Evolutionary conservation across 2,329 filamentous ascomycete genomes (phyloP), one percentile per base, ranked within the genome.

Genomic region (Pseudonectria foliicola): DNA sequence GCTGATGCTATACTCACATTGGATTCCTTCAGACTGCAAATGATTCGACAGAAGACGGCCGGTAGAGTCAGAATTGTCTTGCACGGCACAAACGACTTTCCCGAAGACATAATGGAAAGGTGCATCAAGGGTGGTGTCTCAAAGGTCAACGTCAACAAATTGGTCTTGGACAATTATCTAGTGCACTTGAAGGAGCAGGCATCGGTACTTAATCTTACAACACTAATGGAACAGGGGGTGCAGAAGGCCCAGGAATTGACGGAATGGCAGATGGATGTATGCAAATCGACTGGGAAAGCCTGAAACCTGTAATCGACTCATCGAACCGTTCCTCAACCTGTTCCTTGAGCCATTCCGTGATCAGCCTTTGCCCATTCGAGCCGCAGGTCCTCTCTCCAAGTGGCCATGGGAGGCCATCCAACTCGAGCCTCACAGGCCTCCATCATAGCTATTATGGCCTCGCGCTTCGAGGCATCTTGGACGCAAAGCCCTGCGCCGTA

Each of bases 101-200:
- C 62, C 2, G 54, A 64, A 4, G 60, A 68, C n/a, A 52, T 74
- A 3, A 68, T 75, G 62, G 52, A 59, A 45, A 45, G 56, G 33
- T 77, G 73, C 46, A 73, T 78, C 44, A 51, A 54, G 14, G 60
- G 61, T 11, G 73, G 73, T 1, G 62, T 71, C n/a, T 60, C 66
- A 15, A 76, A 77, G 52, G 58, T 76, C 40, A 79, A 78, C 41
- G 71, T 78, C 3, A 78, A 79, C 44, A 71, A 69, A 52, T 46
- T 69, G 25, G 60, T 74, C 13, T 54, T 70, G 11, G 63, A 70
- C 18, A 21, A 62, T 27, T 68, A 67, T 37, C 56, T 67, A 24
- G 56, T 21, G 18, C 18, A 66, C 38, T 39, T 72, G 18, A 54
- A 60, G 42, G 45, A 56, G 28, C 59, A 66, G 23, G 63, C 63